phyloP scores from a whole-genome alignment of 169 alveolate species.

The Eimeria zaria region DNA sequence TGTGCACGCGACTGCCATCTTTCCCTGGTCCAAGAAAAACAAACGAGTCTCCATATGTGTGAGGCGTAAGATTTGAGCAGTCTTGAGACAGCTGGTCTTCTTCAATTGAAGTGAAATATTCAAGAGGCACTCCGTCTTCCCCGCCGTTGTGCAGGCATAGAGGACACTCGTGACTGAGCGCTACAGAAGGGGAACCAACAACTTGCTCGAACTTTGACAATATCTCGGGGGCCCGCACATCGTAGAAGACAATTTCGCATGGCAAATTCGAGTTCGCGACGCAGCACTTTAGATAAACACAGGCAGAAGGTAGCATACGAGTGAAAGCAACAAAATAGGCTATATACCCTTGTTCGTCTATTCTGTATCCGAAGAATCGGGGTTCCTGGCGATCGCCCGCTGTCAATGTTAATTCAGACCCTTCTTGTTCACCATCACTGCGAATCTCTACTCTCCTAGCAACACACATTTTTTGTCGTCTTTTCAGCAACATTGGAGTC shows the following conservation, averaged over 20 bases:
- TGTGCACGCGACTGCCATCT: conserved; percentile 60
- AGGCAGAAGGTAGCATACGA: conserved; percentile 60
- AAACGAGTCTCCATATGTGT: conserved; percentile 60
- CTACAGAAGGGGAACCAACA: conserved; percentile 52
- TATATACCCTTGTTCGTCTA: conserved; percentile 58
- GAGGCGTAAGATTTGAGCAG: conserved; percentile 57
- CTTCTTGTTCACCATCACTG: conserved; percentile 64
- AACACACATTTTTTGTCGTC: conserved; percentile 66
- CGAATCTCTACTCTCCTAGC: conserved; percentile 69
- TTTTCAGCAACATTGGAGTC: neutral
- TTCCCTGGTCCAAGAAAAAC: conserved; percentile 71
- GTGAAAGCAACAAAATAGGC: conserved; percentile 66
- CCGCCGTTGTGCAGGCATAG: conserved; percentile 61
- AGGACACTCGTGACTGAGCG: conserved; percentile 60
- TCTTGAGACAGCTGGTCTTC: conserved; percentile 36
- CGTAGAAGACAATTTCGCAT: conserved; percentile 71
- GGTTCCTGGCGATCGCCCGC: conserved; percentile 73
- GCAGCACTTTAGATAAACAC: conserved; percentile 40
- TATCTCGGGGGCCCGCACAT: conserved; percentile 11
- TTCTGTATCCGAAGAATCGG: conserved; percentile 61
- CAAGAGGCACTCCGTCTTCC: conserved; percentile 67
- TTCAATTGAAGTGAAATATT: conserved; percentile 62
- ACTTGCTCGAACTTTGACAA: conserved; percentile 22
- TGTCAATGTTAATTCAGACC: conserved; percentile 44
- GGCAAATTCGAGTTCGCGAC: conserved; percentile 62